These are phyloP conservation scores for Amanita thiersii DNA, from an alignment of 768 basidiomycete species.

Conservation along the genomic window DNA sequence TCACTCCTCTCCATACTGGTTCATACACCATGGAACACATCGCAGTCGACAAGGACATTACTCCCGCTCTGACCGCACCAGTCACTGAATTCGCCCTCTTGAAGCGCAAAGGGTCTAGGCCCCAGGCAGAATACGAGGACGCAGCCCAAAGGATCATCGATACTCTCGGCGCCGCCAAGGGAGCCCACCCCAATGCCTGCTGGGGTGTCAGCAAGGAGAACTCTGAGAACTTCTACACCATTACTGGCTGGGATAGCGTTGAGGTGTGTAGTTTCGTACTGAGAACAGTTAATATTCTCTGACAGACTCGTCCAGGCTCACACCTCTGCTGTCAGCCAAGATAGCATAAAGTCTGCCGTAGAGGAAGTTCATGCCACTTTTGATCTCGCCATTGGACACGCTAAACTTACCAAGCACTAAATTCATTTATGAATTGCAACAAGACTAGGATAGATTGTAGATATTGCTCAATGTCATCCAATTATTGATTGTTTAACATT, in stretches of 20 bases:
- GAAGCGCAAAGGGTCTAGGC: constrained; percentile 8
- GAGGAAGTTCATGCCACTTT: no score
- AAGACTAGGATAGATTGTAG: no score
- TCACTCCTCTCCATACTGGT: background rate
- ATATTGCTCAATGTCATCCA: background rate
- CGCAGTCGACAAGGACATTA: constrained; percentile 6
- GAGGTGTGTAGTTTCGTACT: constrained; percentile 4
- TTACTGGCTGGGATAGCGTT: constrained; percentile 9
- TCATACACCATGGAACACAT: constrained; percentile 5
- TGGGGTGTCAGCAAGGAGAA: constrained; percentile 6
- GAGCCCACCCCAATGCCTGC: constrained; percentile 3
- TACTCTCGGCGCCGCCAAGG: background rate
- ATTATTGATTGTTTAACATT: constrained; percentile 16
- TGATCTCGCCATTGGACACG: no score
- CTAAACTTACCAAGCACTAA: no score
- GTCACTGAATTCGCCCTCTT: constrained; percentile 9
- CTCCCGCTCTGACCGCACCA: constrained; percentile 8
- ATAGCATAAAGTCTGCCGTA: no score
- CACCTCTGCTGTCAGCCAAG: no score
- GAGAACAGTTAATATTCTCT: no score
- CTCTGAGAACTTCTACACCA: background rate
- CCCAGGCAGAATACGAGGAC: background rate
- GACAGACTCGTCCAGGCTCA: no score
- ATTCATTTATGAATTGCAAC: no score
- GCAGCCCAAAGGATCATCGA: no score